Evolutionary conservation across 345 rosid genomes (phyloP), one percentile per base, ranked within the genome.

Genomic region (Jatropha curcas): DNA sequence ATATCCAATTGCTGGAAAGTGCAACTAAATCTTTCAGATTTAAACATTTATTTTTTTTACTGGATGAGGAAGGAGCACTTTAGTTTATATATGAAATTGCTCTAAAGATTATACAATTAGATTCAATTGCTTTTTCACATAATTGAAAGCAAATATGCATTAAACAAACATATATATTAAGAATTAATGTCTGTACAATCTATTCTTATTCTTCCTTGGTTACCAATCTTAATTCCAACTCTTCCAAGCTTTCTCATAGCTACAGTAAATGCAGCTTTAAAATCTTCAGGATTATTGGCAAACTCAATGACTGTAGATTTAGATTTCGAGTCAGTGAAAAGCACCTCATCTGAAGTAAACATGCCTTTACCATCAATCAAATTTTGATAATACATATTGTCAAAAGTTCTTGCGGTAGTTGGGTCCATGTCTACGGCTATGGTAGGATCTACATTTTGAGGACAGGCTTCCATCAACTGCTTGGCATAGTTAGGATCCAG

Each of bases 171-270:
- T n/a, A n/a, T n/a, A n/a, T n/a, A 61, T 59, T 77, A 73, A 83
- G 78, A 85, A 74, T 89, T 85, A 70, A 92, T 84, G 50, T 74
- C 71, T n/a, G 89, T 48, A 83, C 97, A 92, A 27, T 87, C 97
- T 30, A 27, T 79, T 31, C 98, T 81, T 58, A 92, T 89, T 77
- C 84, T 80, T 60, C 98, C 97, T 71, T 81, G 73, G 1, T 56
- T 79, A 16, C 95, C 88, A n/a, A 88, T 86, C 79, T 86, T 88
- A 60, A 86, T 82, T 0, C 89, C 90, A 24, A 83, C 88, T 62
- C 96, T 89, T 17, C 99, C 99, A 2, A 91, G 97, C 64, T 88
- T 91, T 79, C 76, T 86, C 94, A 95, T 92, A 1, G 97, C 92
- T 0, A 76, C 31, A 19, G 1, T 63, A 55, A 95, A 95, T 16